Base-by-base conservation (phyloP, 805 yeast species). In the Zygoascus tannicola region DNA sequence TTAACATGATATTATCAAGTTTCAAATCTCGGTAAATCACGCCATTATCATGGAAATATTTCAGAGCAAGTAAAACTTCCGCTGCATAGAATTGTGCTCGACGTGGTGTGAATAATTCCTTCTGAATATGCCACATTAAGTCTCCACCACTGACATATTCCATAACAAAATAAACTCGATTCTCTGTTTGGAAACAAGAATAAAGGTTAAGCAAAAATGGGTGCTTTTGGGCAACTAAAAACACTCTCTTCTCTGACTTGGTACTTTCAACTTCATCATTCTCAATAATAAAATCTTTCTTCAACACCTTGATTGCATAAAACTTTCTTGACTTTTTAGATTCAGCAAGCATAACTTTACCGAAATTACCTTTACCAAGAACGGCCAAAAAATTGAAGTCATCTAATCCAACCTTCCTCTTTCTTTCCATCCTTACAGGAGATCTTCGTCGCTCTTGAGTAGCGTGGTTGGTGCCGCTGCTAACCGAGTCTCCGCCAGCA, bases 111-210 rank as follows among this genome's bases (percentile, higher is more conserved):
- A 92, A 83, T 56, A 90, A 75, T 47, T 84, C 83, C 57, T 86
- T 85, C 65, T 92, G 98, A 56, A 92, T 94, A 62, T 92, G 99
- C 94, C 96, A 88, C 98, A 92, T 92, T 58, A 92, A 74, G 67
- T 92, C 99, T 63, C 99, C 99, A 47, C 98, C 99, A 18, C 94
- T 80, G 41, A 92, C 81, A 59, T 87, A 92, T 63, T 92, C 97
- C 99, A 92, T 92, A 14, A 94, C 98, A 67, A 92, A 92, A 63
- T 92, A 92, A 35, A 92, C 84, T 59, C 98, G 78, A 60, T 94
- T 92, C 54, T 92, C 98, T 0, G 98, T 92, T 66, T 92, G 99
- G 74, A 92, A 92, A 56, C 97, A 88, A 58, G 96, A 92, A 60
- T 81, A 90, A 50, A 92, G 69, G 56, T 87, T 87, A 54, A 92